phyloP scores from a whole-genome alignment of 768 basidiomycete genomes.

The Russula emetica region DNA sequence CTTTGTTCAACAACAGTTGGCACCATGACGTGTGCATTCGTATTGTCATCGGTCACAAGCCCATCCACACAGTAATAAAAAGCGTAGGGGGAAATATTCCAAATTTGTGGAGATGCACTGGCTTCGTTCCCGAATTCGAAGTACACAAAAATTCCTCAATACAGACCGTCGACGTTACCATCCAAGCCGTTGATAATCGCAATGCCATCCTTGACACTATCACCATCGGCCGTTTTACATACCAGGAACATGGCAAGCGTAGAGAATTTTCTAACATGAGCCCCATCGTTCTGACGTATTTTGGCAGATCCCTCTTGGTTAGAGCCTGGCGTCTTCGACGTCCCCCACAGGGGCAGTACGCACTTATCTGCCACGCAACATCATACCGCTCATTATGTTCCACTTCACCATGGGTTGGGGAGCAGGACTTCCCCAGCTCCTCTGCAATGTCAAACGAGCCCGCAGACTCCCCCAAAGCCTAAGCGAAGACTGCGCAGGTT shows the following conservation, averaged over 20 bases:
- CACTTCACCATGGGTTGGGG: background rate
- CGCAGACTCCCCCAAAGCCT: background rate
- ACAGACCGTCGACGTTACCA: constrained; percentile 50
- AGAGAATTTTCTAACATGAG: background rate
- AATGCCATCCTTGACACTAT: constrained; percentile 57
- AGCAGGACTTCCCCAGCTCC: background rate
- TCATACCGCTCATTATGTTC: background rate
- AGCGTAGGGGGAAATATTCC: constrained; percentile 45
- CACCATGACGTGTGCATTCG: constrained; percentile 58
- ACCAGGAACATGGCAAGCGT: constrained; percentile 46
- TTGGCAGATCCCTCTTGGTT: background rate
- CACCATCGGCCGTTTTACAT: constrained; percentile 69
- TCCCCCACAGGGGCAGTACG: background rate
- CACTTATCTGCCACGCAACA: background rate
- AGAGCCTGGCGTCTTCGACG: background rate
- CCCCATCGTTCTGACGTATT: background rate
- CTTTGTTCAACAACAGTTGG: constrained; percentile 51
- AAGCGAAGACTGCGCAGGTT: constrained; percentile 25
- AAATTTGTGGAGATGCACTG: constrained; percentile 62
- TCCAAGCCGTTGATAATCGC: constrained; percentile 57
- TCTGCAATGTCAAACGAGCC: background rate
- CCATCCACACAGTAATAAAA: constrained; percentile 63
- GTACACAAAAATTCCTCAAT: constrained; percentile 36
- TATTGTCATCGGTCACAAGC: constrained; percentile 65
- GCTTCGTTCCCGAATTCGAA: constrained; percentile 53